A percentile compares a stretch with the other conserved stretches of the same genome.
Evolutionary conservation across 1,139 yeast genomes (phyloP).

Genomic region (Taphrina sp.): DNA sequence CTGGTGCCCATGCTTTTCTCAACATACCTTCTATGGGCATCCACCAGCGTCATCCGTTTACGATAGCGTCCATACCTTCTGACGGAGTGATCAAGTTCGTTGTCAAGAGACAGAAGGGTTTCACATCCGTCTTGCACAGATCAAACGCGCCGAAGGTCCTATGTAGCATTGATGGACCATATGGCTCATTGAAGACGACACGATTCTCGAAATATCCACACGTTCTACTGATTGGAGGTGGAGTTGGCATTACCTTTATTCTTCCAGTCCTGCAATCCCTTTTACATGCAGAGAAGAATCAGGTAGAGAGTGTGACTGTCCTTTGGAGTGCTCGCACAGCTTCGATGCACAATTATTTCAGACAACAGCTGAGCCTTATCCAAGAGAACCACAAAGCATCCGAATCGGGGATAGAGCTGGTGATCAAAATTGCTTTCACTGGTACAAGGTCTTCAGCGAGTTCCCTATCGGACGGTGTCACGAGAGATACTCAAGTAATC

Average conservation of each 20-base stretch:
- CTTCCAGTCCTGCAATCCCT: slow-evolving; percentile 6
- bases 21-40: slow-evolving; percentile 37
- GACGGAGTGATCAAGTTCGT: slow-evolving; percentile 36
- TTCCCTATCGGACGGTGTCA: too few species aligned
- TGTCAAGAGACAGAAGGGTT: slow-evolving; percentile 38
- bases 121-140: slow-evolving; percentile 37
- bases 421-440: slow-evolving; percentile 6
- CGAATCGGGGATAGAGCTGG: neutral
- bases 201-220: slow-evolving; percentile 36
- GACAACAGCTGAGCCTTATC: neutral
- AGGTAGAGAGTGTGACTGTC: neutral
- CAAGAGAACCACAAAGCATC: slow-evolving; percentile 1
- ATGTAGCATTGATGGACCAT: slow-evolving; percentile 38
- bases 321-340: slow-evolving; percentile 1
- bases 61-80: slow-evolving; percentile 37
- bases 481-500: too few species aligned
- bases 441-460: too few species aligned
- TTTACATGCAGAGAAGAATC: neutral
- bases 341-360: slow-evolving; percentile 4
- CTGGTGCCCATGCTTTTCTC: slow-evolving; percentile 38
- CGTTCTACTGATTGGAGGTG: slow-evolving; percentile 38
- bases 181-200: slow-evolving; percentile 36
- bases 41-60: slow-evolving; percentile 38
- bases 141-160: slow-evolving; percentile 33
- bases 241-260: slow-evolving; percentile 38